A percentile compares a stretch with the other conserved stretches of the same genome.
Conservation (phyloP, 2,329 filamentous ascomycete genomes). For the Fusarium clavum region DNA sequence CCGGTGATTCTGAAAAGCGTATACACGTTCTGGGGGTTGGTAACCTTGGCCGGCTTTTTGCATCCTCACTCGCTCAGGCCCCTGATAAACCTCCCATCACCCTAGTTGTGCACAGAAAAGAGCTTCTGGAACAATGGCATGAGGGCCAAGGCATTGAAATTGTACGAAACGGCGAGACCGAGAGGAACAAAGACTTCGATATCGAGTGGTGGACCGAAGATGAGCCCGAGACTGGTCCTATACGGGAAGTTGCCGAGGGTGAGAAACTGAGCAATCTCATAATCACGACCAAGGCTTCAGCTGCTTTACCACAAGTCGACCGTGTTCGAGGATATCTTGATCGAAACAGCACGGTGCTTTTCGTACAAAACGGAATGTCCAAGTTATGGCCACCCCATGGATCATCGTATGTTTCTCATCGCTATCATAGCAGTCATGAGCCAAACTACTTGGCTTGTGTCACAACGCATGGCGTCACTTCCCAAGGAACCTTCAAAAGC, state of each 20-base stretch:
- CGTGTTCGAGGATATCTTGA: conserved; percentile 71
- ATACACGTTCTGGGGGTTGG: conserved; percentile 85
- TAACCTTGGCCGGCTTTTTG: conserved; percentile 83
- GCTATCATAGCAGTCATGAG: conserved; percentile 52
- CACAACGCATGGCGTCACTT: conserved; percentile 67
- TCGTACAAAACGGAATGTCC: conserved; percentile 91
- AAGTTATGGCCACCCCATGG: conserved; percentile 67
- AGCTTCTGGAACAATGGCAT: conserved; percentile 62
- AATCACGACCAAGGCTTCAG: conserved; percentile 78
- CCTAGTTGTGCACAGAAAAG: conserved; percentile 76
- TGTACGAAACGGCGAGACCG: conserved; percentile 49
- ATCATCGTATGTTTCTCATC: conserved; percentile 54
- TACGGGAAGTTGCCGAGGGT: conserved; percentile 56
- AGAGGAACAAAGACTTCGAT: conserved; percentile 56
- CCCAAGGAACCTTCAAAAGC: conserved; percentile 62
- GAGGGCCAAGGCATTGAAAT: conserved; percentile 59
- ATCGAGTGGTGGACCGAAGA: conserved; percentile 67
- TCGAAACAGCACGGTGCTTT: conserved; percentile 76
- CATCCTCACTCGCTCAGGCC: conserved; percentile 74
- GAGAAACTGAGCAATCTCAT: conserved; percentile 76
- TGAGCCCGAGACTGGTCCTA: conserved; percentile 51
- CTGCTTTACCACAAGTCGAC: conserved; percentile 71
- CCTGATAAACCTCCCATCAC: conserved; percentile 77
- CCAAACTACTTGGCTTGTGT: conserved; percentile 81
- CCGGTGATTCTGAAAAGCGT: conserved; percentile 52